phyloP scores from a whole-genome alignment of 2,329 filamentous ascomycete genomes.

The Calonectria ilicicola region DNA sequence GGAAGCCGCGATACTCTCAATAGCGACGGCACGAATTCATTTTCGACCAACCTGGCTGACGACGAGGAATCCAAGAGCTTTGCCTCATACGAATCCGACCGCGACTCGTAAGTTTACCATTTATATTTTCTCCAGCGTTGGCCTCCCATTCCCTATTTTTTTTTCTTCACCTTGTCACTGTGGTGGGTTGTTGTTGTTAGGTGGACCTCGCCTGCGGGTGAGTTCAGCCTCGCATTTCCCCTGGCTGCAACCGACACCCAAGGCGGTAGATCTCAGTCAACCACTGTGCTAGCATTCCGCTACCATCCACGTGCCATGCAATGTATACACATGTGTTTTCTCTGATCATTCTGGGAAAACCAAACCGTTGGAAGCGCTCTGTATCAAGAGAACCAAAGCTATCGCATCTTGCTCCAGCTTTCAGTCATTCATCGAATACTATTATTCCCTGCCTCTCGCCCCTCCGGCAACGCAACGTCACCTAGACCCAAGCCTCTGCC shows the following conservation, averaged over 20 bases:
- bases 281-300: conserved; percentile 2
- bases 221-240: conserved; percentile 28
- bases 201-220: conserved; percentile 10
- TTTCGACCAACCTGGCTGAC: conserved; percentile 46
- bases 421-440: conserved; percentile 1
- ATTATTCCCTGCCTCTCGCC: conserved; percentile 29
- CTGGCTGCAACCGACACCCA: conserved; percentile 17
- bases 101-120: conserved; percentile 43
- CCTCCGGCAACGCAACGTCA: conserved; percentile 39
- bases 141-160: not conserved
- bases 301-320: conserved; percentile 17
- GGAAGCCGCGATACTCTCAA: conserved; percentile 55
- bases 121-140: conserved; percentile 16
- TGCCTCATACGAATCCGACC: conserved; percentile 50
- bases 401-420: conserved; percentile 24
- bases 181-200: conserved; percentile 3
- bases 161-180: not conserved
- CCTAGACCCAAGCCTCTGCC: conserved; percentile 41
- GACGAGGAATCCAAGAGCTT: conserved; percentile 50
- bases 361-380: not conserved
- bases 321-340: conserved; percentile 13
- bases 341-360: conserved; percentile 27
- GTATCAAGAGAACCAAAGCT: not conserved
- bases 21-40: conserved; percentile 44
- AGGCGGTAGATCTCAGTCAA: conserved; percentile 22